Conservation (phyloP, 208 protist genomes). For the Strigomonas culicis region DNA sequence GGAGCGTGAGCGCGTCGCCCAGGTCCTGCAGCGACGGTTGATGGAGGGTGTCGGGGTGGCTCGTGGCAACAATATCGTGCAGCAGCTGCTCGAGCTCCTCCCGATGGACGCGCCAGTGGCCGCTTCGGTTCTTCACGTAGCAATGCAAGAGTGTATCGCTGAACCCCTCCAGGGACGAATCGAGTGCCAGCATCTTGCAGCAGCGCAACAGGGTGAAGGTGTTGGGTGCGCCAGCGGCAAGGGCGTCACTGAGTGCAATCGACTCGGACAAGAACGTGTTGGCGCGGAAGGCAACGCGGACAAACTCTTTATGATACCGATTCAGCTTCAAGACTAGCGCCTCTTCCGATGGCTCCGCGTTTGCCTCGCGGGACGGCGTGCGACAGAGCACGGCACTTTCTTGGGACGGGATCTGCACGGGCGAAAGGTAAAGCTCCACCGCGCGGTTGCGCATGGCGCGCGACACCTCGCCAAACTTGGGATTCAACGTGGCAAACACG, state of each 20-base stretch:
- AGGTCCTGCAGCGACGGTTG: neutral
- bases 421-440: conserved; percentile 95
- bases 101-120: conserved; percentile 57
- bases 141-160: conserved; percentile 46
- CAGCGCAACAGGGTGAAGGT: conserved; percentile 79
- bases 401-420: conserved; percentile 69
- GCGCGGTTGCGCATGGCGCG: conserved; percentile 99
- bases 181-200: conserved; percentile 37
- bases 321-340: conserved; percentile 21
- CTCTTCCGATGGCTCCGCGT: neutral
- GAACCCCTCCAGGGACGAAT: conserved; percentile 17
- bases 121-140: conserved; percentile 83
- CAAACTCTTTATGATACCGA: conserved; percentile 74
- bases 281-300: conserved; percentile 60
- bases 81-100: conserved; percentile 36
- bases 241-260: conserved; percentile 53
- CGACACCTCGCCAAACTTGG: conserved; percentile 98
- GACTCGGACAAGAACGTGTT: conserved; percentile 49
- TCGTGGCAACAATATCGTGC: conserved; percentile 12
- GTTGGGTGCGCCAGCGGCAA: conserved; percentile 74
- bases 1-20: neutral
- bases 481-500: conserved; percentile 99
- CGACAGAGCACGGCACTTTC: conserved; percentile 42
- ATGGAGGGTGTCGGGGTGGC: neutral
- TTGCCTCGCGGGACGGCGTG: neutral